Conservation (phyloP, 768 basidiomycete genomes). For the Lactarius sp. region DNA sequence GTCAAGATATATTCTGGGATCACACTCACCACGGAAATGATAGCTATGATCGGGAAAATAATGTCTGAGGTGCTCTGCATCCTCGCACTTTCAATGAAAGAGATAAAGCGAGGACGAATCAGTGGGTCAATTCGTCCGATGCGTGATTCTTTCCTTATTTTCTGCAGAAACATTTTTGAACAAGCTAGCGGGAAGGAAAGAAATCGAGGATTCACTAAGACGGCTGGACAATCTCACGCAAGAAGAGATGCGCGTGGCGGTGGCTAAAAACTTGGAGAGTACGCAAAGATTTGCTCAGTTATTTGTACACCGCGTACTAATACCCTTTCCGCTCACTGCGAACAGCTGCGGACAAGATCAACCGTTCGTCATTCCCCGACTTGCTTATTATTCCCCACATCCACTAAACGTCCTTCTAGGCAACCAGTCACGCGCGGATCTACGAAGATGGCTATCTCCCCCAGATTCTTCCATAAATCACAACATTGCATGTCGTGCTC, state of each 20-base stretch:
- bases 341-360: not conserved
- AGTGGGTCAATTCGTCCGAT: not conserved
- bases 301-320: too few species aligned
- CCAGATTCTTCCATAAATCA: not conserved
- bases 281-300: too few species aligned
- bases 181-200: not conserved
- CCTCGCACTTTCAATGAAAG: not conserved
- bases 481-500: not conserved
- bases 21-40: not conserved
- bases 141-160: not conserved
- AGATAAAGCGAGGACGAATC: not conserved
- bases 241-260: not conserved
- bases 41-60: not conserved
- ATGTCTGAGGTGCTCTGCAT: not conserved
- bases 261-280: too few species aligned
- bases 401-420: not conserved
- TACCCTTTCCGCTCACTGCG: too few species aligned
- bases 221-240: not conserved
- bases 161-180: too few species aligned
- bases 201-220: not conserved
- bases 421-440: not conserved
- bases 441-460: not conserved
- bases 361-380: not conserved
- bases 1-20: not conserved
- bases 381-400: not conserved